Evolutionary conservation across 345 rosid genomes (phyloP).

Genomic region (Eucalyptus marginata): DNA sequence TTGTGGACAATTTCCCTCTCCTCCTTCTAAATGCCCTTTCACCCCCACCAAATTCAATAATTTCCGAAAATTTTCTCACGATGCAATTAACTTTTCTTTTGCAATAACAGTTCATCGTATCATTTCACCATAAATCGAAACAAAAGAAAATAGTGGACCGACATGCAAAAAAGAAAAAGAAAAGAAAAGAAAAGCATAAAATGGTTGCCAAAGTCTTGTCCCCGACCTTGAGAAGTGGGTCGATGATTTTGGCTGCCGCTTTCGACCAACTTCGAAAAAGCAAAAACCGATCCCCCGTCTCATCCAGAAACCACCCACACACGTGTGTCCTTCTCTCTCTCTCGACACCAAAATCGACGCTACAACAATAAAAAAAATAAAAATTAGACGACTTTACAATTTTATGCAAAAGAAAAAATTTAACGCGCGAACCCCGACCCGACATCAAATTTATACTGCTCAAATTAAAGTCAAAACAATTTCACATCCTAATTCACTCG

Average conservation of each 20-base stretch:
- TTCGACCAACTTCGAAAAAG: not conserved
- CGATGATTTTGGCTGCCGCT: not conserved
- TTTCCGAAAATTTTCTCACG: not conserved
- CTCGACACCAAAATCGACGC: not conserved
- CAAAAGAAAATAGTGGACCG: not conserved
- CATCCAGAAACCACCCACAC: not conserved
- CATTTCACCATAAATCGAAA: not conserved
- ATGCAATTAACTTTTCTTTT: not conserved
- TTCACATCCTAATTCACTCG: not conserved
- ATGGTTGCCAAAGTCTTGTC: not conserved
- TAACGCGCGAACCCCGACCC: fast-evolving
- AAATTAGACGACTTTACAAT: not conserved
- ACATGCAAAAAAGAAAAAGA: not conserved
- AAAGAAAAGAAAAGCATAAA: not conserved
- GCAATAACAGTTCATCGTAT: not conserved
- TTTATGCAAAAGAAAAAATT: not conserved
- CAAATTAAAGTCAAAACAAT: not conserved
- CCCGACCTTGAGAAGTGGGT: not conserved
- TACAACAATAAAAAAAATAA: not conserved
- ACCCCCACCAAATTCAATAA: not conserved
- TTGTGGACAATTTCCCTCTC: not conserved
- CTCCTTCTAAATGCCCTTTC: not conserved
- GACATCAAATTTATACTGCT: not conserved
- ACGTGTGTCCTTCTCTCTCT: not conserved
- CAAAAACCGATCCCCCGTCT: not conserved